Base-by-base conservation (phyloP, 768 basidiomycete genomes). In the Omphalotus guepiniiformis region DNA sequence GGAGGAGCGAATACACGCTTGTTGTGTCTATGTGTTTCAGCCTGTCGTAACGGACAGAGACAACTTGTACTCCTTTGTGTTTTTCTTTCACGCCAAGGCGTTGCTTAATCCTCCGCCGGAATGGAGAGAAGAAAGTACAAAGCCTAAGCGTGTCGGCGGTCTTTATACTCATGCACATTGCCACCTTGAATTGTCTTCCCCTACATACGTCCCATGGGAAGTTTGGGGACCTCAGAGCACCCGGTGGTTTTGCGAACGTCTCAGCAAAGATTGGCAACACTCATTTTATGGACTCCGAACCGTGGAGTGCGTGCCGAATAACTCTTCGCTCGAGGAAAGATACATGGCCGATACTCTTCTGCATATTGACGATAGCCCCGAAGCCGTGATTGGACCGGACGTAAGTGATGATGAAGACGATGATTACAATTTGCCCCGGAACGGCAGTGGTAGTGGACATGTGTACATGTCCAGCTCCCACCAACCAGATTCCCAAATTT, bases 221-320 rank as follows among this genome's bases (percentile, higher is more conserved):
- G 61, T 63, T 16, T 79, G 79, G 78, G 79, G 78, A 11, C 74
- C 75, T 2, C 57, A 60, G 27, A 71, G 64, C 53, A 78, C 78
- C 7, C 71, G 78, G 9, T 79, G 79, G 78, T 79, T 79, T 52
- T 65, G 68, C 45, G 75, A 77, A 53, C 63, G 63, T 39, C 55
- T 74, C 35, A 72, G 66, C 55, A 75, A 73, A 4, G 75, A 80
- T 54, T 78, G 76, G 77, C 75, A 79, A 56, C 73, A 78, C 53
- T 73, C 76, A 16, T 65, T 77, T 23, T 75, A 75, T 53, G 79
- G 78, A 5, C 60, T 74, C 47, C 63, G 76, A 19, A 73, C 77
- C 5, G 69, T 74, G 7, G 79, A 78, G 50, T 73, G 69, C 51
- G 60, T 76, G 8, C 15, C 42, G 13, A 27, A 39, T 26, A 21